phyloP scores from a whole-genome alignment of 805 yeast genomes.

The Komagataella kurtzmanii region DNA sequence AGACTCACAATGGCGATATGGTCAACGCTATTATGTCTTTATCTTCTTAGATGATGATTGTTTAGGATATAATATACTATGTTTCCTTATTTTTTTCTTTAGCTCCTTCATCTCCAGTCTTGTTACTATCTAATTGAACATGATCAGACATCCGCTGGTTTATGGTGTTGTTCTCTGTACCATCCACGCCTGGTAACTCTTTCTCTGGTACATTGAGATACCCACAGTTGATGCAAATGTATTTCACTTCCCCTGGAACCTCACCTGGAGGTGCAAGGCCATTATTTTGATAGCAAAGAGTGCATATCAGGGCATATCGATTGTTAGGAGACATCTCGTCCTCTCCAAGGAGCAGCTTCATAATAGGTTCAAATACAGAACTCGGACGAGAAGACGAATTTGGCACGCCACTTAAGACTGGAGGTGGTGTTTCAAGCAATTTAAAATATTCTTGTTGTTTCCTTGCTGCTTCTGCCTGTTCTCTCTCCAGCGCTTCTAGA shows the following conservation, averaged over 20 bases:
- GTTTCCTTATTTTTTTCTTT: neutral
- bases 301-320: slow-evolving; percentile 64
- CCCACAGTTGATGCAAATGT: slow-evolving; percentile 59
- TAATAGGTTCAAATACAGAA: slow-evolving; percentile 25
- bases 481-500: slow-evolving; percentile 20
- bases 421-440: slow-evolving; percentile 9
- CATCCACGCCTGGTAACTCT: neutral
- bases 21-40: slow-evolving; percentile 92
- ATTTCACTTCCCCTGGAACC: slow-evolving; percentile 33
- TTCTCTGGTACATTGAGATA: slow-evolving; percentile 14
- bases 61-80: neutral
- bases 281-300: slow-evolving; percentile 53
- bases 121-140: neutral
- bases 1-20: slow-evolving; percentile 81
- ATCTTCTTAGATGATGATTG: slow-evolving; percentile 9
- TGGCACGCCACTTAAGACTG: neutral
- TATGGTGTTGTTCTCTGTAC: neutral
- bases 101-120: neutral
- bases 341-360: slow-evolving; percentile 37
- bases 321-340: slow-evolving; percentile 48
- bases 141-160: neutral
- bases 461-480: slow-evolving; percentile 27
- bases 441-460: slow-evolving; percentile 25
- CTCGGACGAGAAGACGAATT: slow-evolving; percentile 4
- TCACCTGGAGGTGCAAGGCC: slow-evolving; percentile 72